A percentile compares a stretch with the other conserved stretches of the same genome.
Conservation (phyloP, 2,329 filamentous ascomycete genomes). For the Nothophoma quercina region DNA sequence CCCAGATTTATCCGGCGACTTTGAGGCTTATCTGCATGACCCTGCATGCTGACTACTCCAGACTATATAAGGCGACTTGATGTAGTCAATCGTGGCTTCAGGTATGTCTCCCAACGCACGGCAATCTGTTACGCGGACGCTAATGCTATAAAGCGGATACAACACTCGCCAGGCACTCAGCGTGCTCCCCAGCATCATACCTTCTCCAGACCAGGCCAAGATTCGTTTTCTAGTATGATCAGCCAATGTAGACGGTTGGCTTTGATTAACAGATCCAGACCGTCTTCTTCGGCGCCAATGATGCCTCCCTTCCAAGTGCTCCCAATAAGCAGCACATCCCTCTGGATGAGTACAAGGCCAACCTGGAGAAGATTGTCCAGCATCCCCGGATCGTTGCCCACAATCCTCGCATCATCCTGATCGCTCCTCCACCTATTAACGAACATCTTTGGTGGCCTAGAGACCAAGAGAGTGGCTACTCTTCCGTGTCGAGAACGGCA, state of each 20-base stretch:
- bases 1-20: not conserved
- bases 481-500: constrained; percentile 60
- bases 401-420: constrained; percentile 74
- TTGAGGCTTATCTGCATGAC: constrained; percentile 7
- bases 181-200: constrained; percentile 74
- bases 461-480: constrained; percentile 50
- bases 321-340: constrained; percentile 77
- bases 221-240: constrained; percentile 70
- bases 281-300: constrained; percentile 89
- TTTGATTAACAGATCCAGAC: constrained; percentile 58
- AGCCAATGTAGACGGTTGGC: not conserved
- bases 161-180: constrained; percentile 78
- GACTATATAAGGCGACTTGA: constrained; percentile 81
- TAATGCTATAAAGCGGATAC: constrained; percentile 68
- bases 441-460: constrained; percentile 70
- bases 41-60: constrained; percentile 47
- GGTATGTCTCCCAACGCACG: constrained; percentile 45
- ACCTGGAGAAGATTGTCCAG: constrained; percentile 74
- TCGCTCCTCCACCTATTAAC: constrained; percentile 84
- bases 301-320: constrained; percentile 73
- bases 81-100: constrained; percentile 86
- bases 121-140: not conserved
- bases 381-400: constrained; percentile 76
- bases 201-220: constrained; percentile 66
- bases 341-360: constrained; percentile 75